Base-by-base conservation (phyloP, 1,284 basidiomycete species). In the Sporisorium sorghi region DNA sequence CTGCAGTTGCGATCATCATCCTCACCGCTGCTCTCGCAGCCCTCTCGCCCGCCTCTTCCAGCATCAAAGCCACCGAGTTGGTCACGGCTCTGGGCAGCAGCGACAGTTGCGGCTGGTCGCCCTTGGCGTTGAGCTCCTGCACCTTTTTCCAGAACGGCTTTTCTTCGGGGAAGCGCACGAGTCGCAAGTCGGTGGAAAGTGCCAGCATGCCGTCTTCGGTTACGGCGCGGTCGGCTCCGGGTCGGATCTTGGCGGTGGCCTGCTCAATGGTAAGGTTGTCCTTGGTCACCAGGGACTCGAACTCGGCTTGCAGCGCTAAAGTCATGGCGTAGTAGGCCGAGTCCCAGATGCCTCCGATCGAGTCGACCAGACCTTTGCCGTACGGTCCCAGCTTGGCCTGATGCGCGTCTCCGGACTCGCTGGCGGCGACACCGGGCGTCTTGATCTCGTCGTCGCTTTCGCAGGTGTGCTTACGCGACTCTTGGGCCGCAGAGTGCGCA, bases 271-370 rank as follows among this genome's bases (percentile, higher is more conserved):
- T 75, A 32, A 80, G 60, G 44, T 64, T 62, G 23, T 74, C 60
- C 26, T 66, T 59, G 37, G 59, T 58, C 11, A 70, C 47, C 42
- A 77, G 54, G 10, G 55, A 32, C 24, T 74, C 65, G 47, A 77
- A 53, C 58, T 80, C 80, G 12, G 57, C 48, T 51, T 72, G 60
- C 0, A 82, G 52, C 3, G 60, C 65, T 1, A 78, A 53, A 3
- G 66, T 64, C 58, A 75, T 73, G 11, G 85, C 85, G 40, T 83
- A 79, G 40, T 80, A 64, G 1, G 85, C 83, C 2, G 84, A 82
- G 50, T 86, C 86, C 48, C 81, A 76, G 30, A 86, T 77, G 0
- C 86, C 86, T n/a, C 85, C 86, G 14, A 86, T 79, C 5, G 82
- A 79, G 63, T 86, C 86, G 17, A 86, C 74, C 21, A 86, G 75